Base-by-base conservation (phyloP, 2,329 filamentous ascomycete species). In the Curvularia eragrostidis region DNA sequence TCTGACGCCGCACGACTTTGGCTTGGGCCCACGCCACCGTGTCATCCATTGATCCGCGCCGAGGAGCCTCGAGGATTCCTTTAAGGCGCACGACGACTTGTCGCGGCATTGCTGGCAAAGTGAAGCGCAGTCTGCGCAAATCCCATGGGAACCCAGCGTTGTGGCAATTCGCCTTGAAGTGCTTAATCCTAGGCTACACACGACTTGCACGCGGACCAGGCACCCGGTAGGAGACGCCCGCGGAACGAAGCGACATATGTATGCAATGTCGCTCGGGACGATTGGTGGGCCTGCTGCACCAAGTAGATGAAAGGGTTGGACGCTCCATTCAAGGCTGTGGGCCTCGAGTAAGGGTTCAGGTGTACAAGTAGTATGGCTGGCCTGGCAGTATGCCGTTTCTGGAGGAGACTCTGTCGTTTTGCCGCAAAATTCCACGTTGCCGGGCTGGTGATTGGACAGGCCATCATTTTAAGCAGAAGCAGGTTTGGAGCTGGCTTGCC, bases 171-270 rank as follows among this genome's bases (percentile, higher is more conserved):
- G 59, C 54, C 41, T 24, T 47, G 43, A 30, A 46, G 19, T 52
- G 50, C 56, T 52, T 56, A 50, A 49, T 48, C 41, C 15, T 24
- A 24, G 28, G 44, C 26, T 59, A 56, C 60, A 56, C 43, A 32
- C 44, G 23, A 44, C 57, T 58, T 34, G 57, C 65, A 62, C 15
- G 39, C 47, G 28, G 58, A 59, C 68, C 69, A 59, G 49, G 60
- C 52, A 53, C 55, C 53, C 58, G 64, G 63, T 56, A 52, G 38
- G 15, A 4, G 36, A 34, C 13, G 39, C 26, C 43, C 32, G 46
- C 52, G 44, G 32, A 24, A 52, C 10, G 43, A 52, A 36, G 42
- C 55, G 43, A 59, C 56, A 18, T 34, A 13, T 6, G n/a, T 34
- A n/a, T 34, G 7, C 32, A 34, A 34, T n/a, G n/a, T 19, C 32